These are phyloP conservation scores for Metschnikowia lochheadii DNA, from an alignment of 805 yeast species.

Conservation along the genomic window DNA sequence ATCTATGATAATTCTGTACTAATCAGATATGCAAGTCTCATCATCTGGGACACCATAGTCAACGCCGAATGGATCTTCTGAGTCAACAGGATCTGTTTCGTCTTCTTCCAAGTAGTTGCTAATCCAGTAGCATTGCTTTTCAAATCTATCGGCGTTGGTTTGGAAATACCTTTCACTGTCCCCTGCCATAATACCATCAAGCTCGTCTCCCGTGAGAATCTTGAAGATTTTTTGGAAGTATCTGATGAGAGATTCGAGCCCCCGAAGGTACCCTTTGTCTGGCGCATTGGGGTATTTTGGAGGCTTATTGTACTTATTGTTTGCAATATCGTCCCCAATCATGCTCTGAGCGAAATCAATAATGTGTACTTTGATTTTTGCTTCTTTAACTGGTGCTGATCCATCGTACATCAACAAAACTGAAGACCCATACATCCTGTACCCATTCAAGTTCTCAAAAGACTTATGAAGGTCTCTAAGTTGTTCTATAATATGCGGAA, in stretches of 20 bases:
- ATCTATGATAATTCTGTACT: background rate
- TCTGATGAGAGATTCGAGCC: slow-evolving; percentile 65
- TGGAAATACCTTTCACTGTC: slow-evolving; percentile 4
- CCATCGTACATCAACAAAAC: slow-evolving; percentile 88
- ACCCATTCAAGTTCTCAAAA: slow-evolving; percentile 58
- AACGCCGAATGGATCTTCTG: slow-evolving; percentile 13
- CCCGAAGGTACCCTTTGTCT: slow-evolving; percentile 84
- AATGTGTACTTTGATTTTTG: slow-evolving; percentile 51
- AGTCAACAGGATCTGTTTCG: slow-evolving; percentile 1
- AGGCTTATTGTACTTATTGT: slow-evolving; percentile 49
- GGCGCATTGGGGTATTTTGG: slow-evolving; percentile 61
- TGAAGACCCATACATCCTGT: slow-evolving; percentile 89
- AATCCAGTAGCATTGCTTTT: slow-evolving; percentile 10
- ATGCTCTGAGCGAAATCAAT: slow-evolving; percentile 96
- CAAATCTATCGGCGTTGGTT: background rate
- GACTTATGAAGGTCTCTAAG: slow-evolving; percentile 55
- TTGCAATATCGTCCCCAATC: slow-evolving; percentile 46
- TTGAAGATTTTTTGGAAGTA: slow-evolving; percentile 62
- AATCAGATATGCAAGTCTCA: slow-evolving; percentile 16
- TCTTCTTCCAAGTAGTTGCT: slow-evolving; percentile 12
- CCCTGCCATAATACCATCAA: slow-evolving; percentile 18
- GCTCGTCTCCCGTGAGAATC: slow-evolving; percentile 40
- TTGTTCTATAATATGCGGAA: slow-evolving; percentile 62
- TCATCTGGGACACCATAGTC: slow-evolving; percentile 9
- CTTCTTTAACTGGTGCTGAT: slow-evolving; percentile 16